phyloP scores from a whole-genome alignment of 805 yeast species.

The Starmerella ratchasimensis region DNA sequence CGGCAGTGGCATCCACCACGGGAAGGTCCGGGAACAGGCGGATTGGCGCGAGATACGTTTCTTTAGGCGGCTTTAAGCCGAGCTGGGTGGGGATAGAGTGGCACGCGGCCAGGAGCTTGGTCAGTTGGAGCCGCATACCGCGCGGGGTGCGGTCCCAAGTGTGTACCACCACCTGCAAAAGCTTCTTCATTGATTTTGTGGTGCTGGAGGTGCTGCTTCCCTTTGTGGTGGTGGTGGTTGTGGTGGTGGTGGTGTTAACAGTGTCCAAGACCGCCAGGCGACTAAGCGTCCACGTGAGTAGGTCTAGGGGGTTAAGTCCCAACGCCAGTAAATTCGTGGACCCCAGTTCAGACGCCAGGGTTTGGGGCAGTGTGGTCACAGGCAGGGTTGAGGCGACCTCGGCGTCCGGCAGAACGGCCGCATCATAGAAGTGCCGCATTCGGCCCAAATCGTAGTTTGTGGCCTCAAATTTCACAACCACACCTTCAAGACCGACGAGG shows the following conservation, averaged over 20 bases:
- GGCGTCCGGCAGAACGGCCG: conserved; percentile 18
- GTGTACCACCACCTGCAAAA: conserved; percentile 18
- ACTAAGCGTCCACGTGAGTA: conserved; percentile 5
- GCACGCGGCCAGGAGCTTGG: conserved; percentile 10
- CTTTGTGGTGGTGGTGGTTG: too few species aligned
- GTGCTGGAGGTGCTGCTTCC: too few species aligned
- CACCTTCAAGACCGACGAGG: neutral
- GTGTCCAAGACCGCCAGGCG: neutral
- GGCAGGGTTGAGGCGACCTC: conserved; percentile 24
- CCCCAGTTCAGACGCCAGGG: conserved; percentile 5
- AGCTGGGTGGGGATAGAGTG: conserved; percentile 29
- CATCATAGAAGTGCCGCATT: conserved; percentile 21
- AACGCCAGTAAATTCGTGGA: neutral
- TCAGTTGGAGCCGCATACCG: conserved; percentile 7
- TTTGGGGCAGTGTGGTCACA: conserved; percentile 23
- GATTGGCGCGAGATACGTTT: conserved; percentile 25
- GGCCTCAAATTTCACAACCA: neutral
- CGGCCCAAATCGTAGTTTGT: conserved; percentile 15
- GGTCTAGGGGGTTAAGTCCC: conserved; percentile 6
- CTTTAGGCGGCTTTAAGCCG: conserved; percentile 27
- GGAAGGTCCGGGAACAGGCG: conserved; percentile 29
- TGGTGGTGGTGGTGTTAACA: neutral
- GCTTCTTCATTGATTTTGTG: too few species aligned
- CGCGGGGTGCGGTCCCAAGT: conserved; percentile 20
- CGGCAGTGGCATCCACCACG: conserved; percentile 19